Conservation (phyloP, 2,329 filamentous ascomycete genomes). For the Ophiostoma australiae region DNA sequence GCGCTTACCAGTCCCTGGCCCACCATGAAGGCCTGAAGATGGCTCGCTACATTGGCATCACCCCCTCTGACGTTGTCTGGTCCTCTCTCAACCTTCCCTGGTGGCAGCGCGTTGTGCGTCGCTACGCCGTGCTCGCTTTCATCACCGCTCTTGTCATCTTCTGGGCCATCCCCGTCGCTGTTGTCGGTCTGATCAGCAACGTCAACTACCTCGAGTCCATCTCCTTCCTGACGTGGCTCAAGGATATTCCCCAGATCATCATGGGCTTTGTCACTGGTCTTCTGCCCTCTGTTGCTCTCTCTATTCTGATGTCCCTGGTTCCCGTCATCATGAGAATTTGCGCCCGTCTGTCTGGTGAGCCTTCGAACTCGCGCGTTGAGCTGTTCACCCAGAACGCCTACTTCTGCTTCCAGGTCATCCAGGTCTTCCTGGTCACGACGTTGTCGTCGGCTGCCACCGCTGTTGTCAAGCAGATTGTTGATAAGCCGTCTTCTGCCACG, state of each 20-base stretch:
- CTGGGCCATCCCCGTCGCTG: slow-evolving; percentile 70
- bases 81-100: slow-evolving; percentile 74
- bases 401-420: slow-evolving; percentile 81
- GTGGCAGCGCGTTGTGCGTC: slow-evolving; percentile 76
- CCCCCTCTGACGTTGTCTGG: slow-evolving; percentile 84
- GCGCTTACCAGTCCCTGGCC: slow-evolving; percentile 77
- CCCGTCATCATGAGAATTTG: slow-evolving; percentile 76
- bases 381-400: slow-evolving; percentile 87
- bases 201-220: slow-evolving; percentile 63
- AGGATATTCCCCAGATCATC: slow-evolving; percentile 62
- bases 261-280: slow-evolving; percentile 81
- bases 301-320: slow-evolving; percentile 80
- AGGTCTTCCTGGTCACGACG: slow-evolving; percentile 81
- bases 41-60: slow-evolving; percentile 76
- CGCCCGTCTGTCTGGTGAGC: slow-evolving; percentile 74
- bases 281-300: slow-evolving; percentile 70
- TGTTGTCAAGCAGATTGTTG: slow-evolving; percentile 57
- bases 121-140: slow-evolving; percentile 64
- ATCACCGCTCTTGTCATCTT: slow-evolving; percentile 78
- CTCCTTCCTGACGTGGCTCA: slow-evolving; percentile 66
- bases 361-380: slow-evolving; percentile 74
- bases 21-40: slow-evolving; percentile 86
- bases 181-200: slow-evolving; percentile 84
- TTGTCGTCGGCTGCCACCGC: slow-evolving; percentile 74
- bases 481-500: slow-evolving; percentile 58